Conservation (phyloP, 139 green algal species). For the Nannochloris sp. region DNA sequence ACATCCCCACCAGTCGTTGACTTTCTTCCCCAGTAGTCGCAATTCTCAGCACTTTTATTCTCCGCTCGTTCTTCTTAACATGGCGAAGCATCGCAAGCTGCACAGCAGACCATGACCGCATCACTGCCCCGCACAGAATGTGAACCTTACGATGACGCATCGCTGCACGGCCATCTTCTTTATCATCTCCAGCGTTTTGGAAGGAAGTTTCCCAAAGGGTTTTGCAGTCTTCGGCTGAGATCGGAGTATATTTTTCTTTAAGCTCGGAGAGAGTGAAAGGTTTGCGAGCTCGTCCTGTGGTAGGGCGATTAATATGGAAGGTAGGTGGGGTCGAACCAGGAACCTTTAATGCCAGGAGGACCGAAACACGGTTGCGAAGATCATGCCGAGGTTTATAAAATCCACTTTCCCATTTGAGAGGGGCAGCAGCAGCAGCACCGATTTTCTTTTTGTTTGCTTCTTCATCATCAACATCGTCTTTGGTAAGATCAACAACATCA, state of each 20-base stretch:
- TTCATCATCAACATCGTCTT: background rate
- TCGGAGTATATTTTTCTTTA: slow-evolving; percentile 15
- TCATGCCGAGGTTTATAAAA: slow-evolving; percentile 12
- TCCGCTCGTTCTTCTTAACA: slow-evolving; percentile 19
- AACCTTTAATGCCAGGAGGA: slow-evolving; percentile 26
- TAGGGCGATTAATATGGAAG: slow-evolving; percentile 17
- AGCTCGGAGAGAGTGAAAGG: slow-evolving; percentile 12
- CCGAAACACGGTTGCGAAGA: background rate
- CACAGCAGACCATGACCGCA: slow-evolving; percentile 48
- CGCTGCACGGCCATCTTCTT: background rate
- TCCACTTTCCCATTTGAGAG: slow-evolving; percentile 9
- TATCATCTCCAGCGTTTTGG: slow-evolving; percentile 13
- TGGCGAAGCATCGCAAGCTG: slow-evolving; percentile 30
- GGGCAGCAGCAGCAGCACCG: background rate
- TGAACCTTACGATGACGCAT: slow-evolving; percentile 27
- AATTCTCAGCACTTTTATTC: slow-evolving; percentile 44
- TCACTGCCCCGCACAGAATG: slow-evolving; percentile 42
- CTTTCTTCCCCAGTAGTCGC: slow-evolving; percentile 37
- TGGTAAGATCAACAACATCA: background rate
- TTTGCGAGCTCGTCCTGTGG: slow-evolving; percentile 8
- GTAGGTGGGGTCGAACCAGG: background rate
- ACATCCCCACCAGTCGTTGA: slow-evolving; percentile 39
- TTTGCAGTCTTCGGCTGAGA: slow-evolving; percentile 6
- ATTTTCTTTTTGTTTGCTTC: background rate
- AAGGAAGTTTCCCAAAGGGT: slow-evolving; percentile 30